Evolutionary conservation across 768 basidiomycete genomes (phyloP), one percentile per base, ranked within the genome.

Genomic region (Boletus patriciae): DNA sequence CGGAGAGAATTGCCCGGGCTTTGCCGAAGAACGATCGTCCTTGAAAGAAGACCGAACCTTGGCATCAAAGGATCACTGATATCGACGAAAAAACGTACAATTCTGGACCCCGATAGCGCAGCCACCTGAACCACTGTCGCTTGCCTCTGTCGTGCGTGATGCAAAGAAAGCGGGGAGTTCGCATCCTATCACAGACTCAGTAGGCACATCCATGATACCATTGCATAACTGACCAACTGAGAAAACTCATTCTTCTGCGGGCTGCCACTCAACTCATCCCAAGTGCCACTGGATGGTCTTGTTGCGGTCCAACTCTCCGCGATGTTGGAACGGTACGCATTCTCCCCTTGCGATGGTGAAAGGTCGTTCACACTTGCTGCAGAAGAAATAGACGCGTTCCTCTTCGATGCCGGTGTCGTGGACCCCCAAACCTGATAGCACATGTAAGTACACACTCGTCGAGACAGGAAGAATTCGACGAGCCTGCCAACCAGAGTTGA

Each of bases 401-500:
- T 78, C 63, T 77, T 79, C 5, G 84, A 79, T 29, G 75, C 70
- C 38, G 81, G 77, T 29, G 78, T 66, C 40, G 76, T 65, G 61
- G 80, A 74, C 48, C 76, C 77, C 86, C 86, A 88, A 52, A 86
- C 83, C 86, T 87, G 55, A 47, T 7, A 29, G 21, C 18, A 57
- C 37, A 55, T 51, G 46, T 65, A 36, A 57, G 53, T 38, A 2
- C 34, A 62, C 43, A 41, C 37, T 41, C 50, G 49, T 34, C 52
- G 54, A 19, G 55, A 54, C 29, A 34, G 47, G 23, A 50, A 61
- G 52, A 52, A 43, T 51, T 46, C 12, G 55, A 74, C 80, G 46
- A 54, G 83, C 87, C 81, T 87, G 85, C 87, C 87, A 88, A 43
- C 86, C 83, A 48, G 83, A 74, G 68, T 79, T 83, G 41, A 85